Base-by-base conservation (phyloP, 1,139 yeast genomes). In the Yamadazyma friedrichii region DNA sequence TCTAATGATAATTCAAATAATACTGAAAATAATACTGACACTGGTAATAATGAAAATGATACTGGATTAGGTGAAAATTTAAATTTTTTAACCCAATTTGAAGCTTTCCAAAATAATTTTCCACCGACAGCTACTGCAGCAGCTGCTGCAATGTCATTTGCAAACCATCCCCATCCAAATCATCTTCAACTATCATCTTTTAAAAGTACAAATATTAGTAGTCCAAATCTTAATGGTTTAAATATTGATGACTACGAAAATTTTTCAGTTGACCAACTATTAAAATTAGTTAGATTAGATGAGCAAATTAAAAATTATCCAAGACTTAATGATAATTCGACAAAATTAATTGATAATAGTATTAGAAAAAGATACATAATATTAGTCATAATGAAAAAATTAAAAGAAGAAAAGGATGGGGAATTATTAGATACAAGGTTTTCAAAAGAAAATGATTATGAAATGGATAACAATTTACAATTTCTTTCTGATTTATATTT, bases 391-490 rank as follows among this genome's bases (percentile, higher is more conserved):
- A 46, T 72, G 32, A 66, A 65, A 43, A 71, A 70, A 46, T 55
- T 72, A 38, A 58, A 63, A 27, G 68, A 67, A 36, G 70, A 67
- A 37, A 69, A 68, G 43, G 72, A 66, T 33, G 46, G 50, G 25
- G 76, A 70, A 35, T 46, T 61, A 24, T 54, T 64, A 27, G 74
- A 70, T 46, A 64, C 62, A 37, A 57, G 64, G 31, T 59, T 59
- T 48, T 45, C 54, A 15, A 57, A 59, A 42, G 69, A 64, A 37
- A 48, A 54, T 33, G 76, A 70, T 36, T 65, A 59, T 46, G 74
- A 68, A 28, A 70, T 72, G 78, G 77, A 72, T 54, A 67, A 62
- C 43, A 64, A 62, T 45, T 58, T 72, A 27, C 70, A 65, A 41
- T 72, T 72, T 47, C 59, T 72, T 44, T 62, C 70, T 12, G 73